Conservation (phyloP, 805 yeast species). For the Metschnikowia orientalis region DNA sequence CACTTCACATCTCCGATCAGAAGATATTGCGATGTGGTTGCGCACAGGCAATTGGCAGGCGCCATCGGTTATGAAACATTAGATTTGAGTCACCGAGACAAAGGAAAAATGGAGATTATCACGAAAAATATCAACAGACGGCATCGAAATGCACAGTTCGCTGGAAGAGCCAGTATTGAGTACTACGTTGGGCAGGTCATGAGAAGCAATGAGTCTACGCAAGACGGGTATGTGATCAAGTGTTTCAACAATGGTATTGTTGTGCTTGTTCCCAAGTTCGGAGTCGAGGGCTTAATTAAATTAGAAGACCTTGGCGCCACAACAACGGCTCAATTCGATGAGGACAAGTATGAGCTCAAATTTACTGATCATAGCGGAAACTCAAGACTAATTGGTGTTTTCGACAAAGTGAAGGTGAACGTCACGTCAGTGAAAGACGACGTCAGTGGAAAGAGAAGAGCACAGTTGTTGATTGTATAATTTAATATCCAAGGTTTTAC, state of each 20-base stretch:
- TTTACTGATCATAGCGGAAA: constrained; percentile 47
- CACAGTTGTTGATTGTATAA: constrained; percentile 61
- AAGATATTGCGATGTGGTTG: constrained; percentile 96
- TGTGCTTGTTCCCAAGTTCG: constrained; percentile 90
- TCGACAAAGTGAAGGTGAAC: constrained; percentile 80
- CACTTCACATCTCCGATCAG: constrained; percentile 98
- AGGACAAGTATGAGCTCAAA: constrained; percentile 66
- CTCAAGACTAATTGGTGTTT: constrained; percentile 56
- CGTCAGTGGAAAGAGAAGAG: constrained; percentile 87
- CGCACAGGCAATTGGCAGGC: constrained; percentile 96
- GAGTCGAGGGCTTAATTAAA: constrained; percentile 90
- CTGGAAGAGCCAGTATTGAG: constrained; percentile 97
- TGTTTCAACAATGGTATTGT: constrained; percentile 94
- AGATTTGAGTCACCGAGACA: constrained; percentile 80
- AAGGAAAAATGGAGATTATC: constrained; percentile 80
- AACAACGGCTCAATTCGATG: constrained; percentile 63
- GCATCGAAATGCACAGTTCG: constrained; percentile 97
- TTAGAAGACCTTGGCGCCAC: constrained; percentile 69
- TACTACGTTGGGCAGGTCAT: constrained; percentile 97
- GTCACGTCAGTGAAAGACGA: constrained; percentile 82
- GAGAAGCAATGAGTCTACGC: constrained; percentile 73
- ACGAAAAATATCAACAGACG: constrained; percentile 87
- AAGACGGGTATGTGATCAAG: constrained; percentile 87
- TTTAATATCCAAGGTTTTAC: neutral
- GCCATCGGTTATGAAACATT: constrained; percentile 91